phyloP scores from a whole-genome alignment of 176 grass and related monocot genomes.

The Oryza nivara region DNA sequence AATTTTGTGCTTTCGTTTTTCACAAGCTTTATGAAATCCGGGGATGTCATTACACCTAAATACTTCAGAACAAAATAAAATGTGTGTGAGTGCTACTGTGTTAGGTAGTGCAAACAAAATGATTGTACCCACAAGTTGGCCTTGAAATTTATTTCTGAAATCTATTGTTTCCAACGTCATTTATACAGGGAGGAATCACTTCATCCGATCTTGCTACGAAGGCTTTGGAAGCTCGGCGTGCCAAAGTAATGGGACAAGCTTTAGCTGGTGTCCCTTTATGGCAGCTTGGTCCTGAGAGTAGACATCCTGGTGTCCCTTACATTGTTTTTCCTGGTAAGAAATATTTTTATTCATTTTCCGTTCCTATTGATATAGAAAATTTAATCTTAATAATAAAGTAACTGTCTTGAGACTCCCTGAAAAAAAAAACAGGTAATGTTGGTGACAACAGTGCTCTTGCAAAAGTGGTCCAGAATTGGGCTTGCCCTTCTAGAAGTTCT shows the following conservation, averaged over 20 bases:
- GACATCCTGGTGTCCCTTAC: conserved; percentile 91
- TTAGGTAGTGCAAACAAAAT: conserved; percentile 35
- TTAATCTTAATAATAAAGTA: conserved; percentile 38
- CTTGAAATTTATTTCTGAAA: conserved; percentile 35
- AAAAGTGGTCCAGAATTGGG: conserved; percentile 82
- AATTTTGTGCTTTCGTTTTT: conserved; percentile 16
- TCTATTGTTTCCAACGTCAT: conserved; percentile 13
- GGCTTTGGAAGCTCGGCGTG: conserved; percentile 83
- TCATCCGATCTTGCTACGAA: conserved; percentile 98
- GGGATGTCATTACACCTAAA: conserved; percentile 11
- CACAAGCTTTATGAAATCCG: conserved; percentile 19
- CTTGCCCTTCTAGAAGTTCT: conserved; percentile 64
- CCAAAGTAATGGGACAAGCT: conserved; percentile 93
- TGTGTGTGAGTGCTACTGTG: not conserved
- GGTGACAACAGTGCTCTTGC: conserved; percentile 83
- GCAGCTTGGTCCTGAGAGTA: conserved; percentile 96
- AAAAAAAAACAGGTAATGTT: conserved; percentile 80
- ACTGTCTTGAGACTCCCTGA: conserved; percentile 28
- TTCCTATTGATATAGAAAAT: conserved; percentile 28
- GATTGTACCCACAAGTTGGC: not conserved
- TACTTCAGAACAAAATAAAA: conserved; percentile 15
- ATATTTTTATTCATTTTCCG: conserved; percentile 13
- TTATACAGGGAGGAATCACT: conserved; percentile 90
- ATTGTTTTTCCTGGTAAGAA: conserved; percentile 97
- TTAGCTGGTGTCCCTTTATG: conserved; percentile 93